These are phyloP conservation scores for Sporothrix mexicana DNA, from an alignment of 2,329 filamentous ascomycete species.

Conservation along the genomic window DNA sequence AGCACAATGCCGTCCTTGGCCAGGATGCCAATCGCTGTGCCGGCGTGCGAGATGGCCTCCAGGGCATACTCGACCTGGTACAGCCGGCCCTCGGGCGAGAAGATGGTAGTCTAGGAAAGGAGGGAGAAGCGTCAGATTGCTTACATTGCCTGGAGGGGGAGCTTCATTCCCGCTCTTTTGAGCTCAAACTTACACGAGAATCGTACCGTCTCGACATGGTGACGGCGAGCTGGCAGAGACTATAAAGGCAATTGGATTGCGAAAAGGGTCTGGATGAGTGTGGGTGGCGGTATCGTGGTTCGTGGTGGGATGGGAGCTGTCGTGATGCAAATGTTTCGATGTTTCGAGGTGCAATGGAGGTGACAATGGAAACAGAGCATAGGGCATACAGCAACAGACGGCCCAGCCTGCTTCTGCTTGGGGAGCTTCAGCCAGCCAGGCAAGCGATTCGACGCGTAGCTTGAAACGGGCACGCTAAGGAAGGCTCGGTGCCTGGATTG, in stretches of 20 bases:
- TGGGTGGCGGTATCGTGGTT: background rate
- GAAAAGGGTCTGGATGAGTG: background rate
- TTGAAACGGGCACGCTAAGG: slow-evolving; percentile 23
- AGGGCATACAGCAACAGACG: slow-evolving; percentile 24
- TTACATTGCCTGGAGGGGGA: background rate
- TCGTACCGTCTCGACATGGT: slow-evolving; percentile 96
- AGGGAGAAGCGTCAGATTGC: slow-evolving; percentile 2
- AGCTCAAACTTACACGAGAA: slow-evolving; percentile 74
- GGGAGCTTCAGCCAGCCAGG: slow-evolving; percentile 55
- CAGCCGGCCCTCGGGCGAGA: slow-evolving; percentile 96
- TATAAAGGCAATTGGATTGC: background rate
- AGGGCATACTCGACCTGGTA: slow-evolving; percentile 99
- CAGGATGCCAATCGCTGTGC: slow-evolving; percentile 93
- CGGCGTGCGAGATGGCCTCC: slow-evolving; percentile 97
- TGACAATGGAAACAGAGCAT: slow-evolving; percentile 16
- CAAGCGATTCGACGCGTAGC: slow-evolving; percentile 43
- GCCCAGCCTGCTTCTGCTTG: slow-evolving; percentile 28
- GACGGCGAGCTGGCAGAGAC: slow-evolving; percentile 15
- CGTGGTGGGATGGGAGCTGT: background rate
- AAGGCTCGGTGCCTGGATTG: background rate
- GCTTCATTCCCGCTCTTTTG: slow-evolving; percentile 26
- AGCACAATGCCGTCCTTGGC: slow-evolving; percentile 98
- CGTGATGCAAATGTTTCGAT: slow-evolving; percentile 11
- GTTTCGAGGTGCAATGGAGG: background rate
- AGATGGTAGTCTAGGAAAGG: slow-evolving; percentile 85